Evolutionary conservation across 1,284 basidiomycete species (phyloP), one percentile per base, ranked within the genome.

Genomic region (Pterulicium gracile): DNA sequence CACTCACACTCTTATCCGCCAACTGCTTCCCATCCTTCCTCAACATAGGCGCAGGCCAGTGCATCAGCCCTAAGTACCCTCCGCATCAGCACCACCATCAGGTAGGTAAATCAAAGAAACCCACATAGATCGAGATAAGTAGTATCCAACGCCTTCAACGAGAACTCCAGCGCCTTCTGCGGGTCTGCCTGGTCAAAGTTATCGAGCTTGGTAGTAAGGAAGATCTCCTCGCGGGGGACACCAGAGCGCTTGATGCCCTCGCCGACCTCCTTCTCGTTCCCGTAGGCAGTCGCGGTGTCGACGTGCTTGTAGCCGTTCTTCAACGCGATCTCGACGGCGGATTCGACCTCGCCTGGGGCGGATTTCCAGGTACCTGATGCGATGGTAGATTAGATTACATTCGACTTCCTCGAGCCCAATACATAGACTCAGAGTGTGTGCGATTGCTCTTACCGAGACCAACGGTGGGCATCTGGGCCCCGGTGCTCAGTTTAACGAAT

Each of bases 151-250:
- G 83, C 77, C 46, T 63, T 59, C n/a, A 93, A 70, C 5, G 87
- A 85, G 61, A 76, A 70, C 52, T 89, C 77, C 47, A 91, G 75
- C 67, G 86, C 84, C 18, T 83, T 82, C 43, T 69, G 57, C 15
- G 73, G 70, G 3, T 79, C 72, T 52, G 68, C 69, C 57, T 86
- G 86, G 5, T 72, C 66, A 24, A 68, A 69, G 65, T 88, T 88
- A 85, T 84, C 88, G 43, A 81, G 65, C 58, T 94, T 91, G 49
- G 81, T 82, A 4, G 89, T 91, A 61, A 93, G 77, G 66, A 85
- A 89, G 50, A 93, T 76, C 12, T 92, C 79, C 59, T 88, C 78
- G 49, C 90, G 83, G 54, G 80, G 76, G 44, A 91, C 83, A 47
- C 88, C 82, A 2, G 76, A 77, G 4, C 77, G n/a, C 13, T n/a